Base-by-base conservation (phyloP, 768 basidiomycete genomes). In the Grammothele lineata region DNA sequence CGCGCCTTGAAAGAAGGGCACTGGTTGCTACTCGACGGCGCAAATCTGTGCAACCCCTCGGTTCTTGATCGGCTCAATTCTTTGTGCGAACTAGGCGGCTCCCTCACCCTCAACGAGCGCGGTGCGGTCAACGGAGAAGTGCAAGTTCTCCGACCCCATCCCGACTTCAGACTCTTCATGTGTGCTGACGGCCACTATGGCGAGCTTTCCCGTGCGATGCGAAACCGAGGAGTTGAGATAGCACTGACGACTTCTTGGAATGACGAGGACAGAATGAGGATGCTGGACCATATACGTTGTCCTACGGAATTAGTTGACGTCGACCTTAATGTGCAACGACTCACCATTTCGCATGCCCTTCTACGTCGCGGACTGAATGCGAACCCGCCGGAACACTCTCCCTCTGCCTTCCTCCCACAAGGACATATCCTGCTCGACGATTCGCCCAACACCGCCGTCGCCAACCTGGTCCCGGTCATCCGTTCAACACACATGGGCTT, bases 61-160 rank as follows among this genome's bases (percentile, higher is more conserved):
- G 92, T 99, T 14, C 79, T 99, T 18, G 96, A 99, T 68, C 80
- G 96, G 27, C 80, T 99, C 33, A 99, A 99, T 65, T 93, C 93
- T 24, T 80, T 99, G 9, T 97, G 95, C 63, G 96, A 99, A 67
- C 75, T 76, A 11, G 75, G 86, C 44, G 96, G 96, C 4, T 72
- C 70, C 2, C 68, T 99, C 26, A 81, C 81, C n/a, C 73, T 99
- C 36, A 95, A 81, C 56, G 96, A 99, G 63, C 80, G 90, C 40
- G 96, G 96, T 0, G 79, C 84, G 26, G 81, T 92, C 41, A 68
- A 87, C 49, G 92, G 90, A 21, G 66, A 72, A 18, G 80, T 92
- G 2, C 81, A 92, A 56, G 64, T 82, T 42, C 68, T 98, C 52
- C 71, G 66, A 34, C 94, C 96, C 2, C 94, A 98, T 62, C 81